Base-by-base conservation (phyloP, 1,284 basidiomycete genomes). In the Peniophora sp. region DNA sequence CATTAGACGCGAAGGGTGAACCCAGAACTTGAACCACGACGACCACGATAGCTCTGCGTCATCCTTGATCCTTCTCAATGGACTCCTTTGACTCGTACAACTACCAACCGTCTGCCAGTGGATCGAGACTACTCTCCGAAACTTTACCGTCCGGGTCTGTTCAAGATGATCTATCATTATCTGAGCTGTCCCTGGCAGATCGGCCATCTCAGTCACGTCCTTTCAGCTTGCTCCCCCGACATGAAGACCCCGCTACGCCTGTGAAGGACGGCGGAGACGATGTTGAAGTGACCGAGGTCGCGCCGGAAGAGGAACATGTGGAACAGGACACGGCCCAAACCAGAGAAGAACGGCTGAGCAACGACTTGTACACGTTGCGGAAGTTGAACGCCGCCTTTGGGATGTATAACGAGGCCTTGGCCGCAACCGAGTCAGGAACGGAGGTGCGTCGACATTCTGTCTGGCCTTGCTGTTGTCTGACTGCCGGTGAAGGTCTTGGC, bases 371-470 rank as follows among this genome's bases (percentile, higher is more conserved):
- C 61, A 74, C 86, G 47, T 67, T 90, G 56, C 78, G 71, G 61
- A 87, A 86, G 61, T 64, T 90, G 20, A 90, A 90, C 58, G 63
- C 75, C 12, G 74, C 83, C 1, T 84, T 90, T 56, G 74, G 79
- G 10, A 59, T 73, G 39, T 83, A 85, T 57, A 82, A 81, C 52
- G 80, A 83, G 22, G 83, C 83, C 8, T 63, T 89, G 51, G 69
- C 71, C 35, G 76, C 78, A 50, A 75, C 81, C 1, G 76, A 77
- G 55, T 76, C 79, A 18, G 78, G 78, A 17, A 88, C 83, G 50
- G 77, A 87, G 68, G 86, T 87, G 55, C 49, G 74, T n/a, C n/a
- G n/a, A n/a, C n/a, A n/a, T 58, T n/a, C 47, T 24, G 44, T 34
- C 17, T n/a, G 42, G 27, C 15, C 6, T 39, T 15, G n/a, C 24